A percentile compares a stretch with the other conserved stretches of the same genome.
phyloP scores from a whole-genome alignment of 2,329 filamentous ascomycete species.

The Dissoconium aciculare region DNA sequence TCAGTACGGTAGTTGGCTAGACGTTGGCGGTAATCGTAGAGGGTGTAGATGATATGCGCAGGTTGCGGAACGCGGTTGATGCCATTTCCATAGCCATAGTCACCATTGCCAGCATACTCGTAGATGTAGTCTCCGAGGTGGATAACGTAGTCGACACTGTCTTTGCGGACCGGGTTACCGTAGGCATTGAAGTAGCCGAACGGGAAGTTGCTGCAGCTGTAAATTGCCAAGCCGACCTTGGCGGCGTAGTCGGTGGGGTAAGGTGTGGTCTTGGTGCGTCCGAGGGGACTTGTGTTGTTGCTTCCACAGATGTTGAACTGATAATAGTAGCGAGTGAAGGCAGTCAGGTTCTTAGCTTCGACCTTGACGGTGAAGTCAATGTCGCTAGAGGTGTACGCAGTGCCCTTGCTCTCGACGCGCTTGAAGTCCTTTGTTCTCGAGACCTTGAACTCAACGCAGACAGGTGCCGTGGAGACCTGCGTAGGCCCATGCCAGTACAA shows the following conservation, averaged over 20 bases:
- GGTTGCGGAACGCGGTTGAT: slow-evolving; percentile 41
- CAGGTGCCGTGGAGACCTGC: slow-evolving; percentile 42
- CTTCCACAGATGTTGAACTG: slow-evolving; percentile 55
- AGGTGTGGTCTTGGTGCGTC: slow-evolving; percentile 57
- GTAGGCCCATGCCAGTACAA: slow-evolving; percentile 42
- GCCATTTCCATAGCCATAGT: slow-evolving; percentile 33
- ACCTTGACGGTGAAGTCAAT: slow-evolving; percentile 65
- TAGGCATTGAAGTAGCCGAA: slow-evolving; percentile 26
- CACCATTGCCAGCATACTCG: slow-evolving; percentile 35
- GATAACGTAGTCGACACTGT: slow-evolving; percentile 34
- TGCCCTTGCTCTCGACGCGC: slow-evolving; percentile 40
- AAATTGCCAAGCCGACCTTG: slow-evolving; percentile 48
- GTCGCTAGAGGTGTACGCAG: slow-evolving; percentile 54
- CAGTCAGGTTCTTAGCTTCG: slow-evolving; percentile 46
- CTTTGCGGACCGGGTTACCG: slow-evolving; percentile 27
- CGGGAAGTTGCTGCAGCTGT: slow-evolving; percentile 54
- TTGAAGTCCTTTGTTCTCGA: slow-evolving; percentile 34
- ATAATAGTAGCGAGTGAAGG: slow-evolving; percentile 54
- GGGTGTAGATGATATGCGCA: slow-evolving; percentile 36
- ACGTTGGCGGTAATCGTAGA: slow-evolving; percentile 46
- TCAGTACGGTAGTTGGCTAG: slow-evolving; percentile 47
- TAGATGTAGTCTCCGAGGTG: slow-evolving; percentile 47
- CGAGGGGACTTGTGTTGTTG: slow-evolving; percentile 45
- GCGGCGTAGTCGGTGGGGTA: slow-evolving; percentile 40
- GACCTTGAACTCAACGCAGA: slow-evolving; percentile 54